Conservation (phyloP, 2,329 filamentous ascomycete genomes). For the Arthrobotrys iridis region DNA sequence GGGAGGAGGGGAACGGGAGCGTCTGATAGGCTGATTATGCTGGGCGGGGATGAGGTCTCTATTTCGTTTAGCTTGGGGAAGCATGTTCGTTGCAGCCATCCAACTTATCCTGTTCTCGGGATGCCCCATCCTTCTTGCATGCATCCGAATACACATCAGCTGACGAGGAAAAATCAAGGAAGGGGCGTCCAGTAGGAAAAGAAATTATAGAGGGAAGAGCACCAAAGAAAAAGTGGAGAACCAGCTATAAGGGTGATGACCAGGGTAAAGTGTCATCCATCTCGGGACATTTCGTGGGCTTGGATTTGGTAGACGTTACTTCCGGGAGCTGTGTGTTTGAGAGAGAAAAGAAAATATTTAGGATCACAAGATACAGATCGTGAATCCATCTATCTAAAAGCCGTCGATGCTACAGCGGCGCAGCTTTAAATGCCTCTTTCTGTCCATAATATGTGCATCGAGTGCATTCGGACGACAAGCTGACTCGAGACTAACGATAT, state of each 20-base stretch:
- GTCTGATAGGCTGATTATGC: constrained; percentile 47
- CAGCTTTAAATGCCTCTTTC: constrained; percentile 15
- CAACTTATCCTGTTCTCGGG: constrained; percentile 53
- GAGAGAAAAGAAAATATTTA: constrained; percentile 4
- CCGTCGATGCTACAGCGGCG: constrained; percentile 33
- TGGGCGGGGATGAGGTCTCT: too few species aligned
- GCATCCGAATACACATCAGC: constrained; percentile 55
- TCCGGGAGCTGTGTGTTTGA: constrained; percentile 4
- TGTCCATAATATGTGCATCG: constrained; percentile 23
- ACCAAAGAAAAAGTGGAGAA: constrained; percentile 32
- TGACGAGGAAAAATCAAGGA: constrained; percentile 55
- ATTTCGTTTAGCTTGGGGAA: constrained; percentile 51
- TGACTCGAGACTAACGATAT: constrained; percentile 35
- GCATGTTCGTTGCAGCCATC: constrained; percentile 53
- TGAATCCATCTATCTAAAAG: constrained; percentile 18
- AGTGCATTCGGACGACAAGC: constrained; percentile 12
- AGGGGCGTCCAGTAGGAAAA: constrained; percentile 42
- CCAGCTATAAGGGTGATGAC: constrained; percentile 10
- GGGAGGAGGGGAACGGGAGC: constrained; percentile 5
- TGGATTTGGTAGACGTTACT: constrained; percentile 50
- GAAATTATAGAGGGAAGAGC: constrained; percentile 23
- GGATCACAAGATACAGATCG: constrained; percentile 48
- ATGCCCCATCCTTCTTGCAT: constrained; percentile 55
- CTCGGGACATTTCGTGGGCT: constrained; percentile 53
- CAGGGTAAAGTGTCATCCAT: constrained; percentile 50